phyloP scores from a whole-genome alignment of 2,329 filamentous ascomycete species.

The Penicillium oxalicum region DNA sequence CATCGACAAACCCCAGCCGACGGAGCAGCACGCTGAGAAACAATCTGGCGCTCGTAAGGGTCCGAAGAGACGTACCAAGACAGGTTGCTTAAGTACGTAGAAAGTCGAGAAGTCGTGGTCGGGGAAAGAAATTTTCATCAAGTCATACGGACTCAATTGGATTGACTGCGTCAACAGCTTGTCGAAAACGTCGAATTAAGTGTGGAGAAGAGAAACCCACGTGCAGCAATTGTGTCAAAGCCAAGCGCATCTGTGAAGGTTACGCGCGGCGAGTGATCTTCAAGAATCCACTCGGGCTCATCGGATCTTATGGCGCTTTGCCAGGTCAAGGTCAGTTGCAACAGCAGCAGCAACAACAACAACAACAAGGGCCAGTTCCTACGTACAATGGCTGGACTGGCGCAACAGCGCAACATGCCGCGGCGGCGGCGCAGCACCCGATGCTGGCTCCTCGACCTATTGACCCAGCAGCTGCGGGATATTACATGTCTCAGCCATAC shows the following conservation, averaged over 20 bases:
- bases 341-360: conserved; percentile 7
- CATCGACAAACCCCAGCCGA: conserved; percentile 2
- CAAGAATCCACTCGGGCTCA: conserved; percentile 36
- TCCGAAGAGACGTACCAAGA: conserved; percentile 73
- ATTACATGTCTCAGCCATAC: conserved; percentile 8
- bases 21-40: conserved; percentile 13
- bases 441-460: conserved; percentile 30
- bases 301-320: conserved; percentile 19
- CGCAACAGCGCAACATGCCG: conserved; percentile 22
- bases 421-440: conserved; percentile 29
- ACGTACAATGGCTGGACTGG: conserved; percentile 19
- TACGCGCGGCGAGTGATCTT: conserved; percentile 40
- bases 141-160: background rate
- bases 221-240: conserved; percentile 44
- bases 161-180: conserved; percentile 53
- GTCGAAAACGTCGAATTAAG: conserved; percentile 90
- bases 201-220: conserved; percentile 72
- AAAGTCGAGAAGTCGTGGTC: background rate
- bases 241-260: conserved; percentile 42
- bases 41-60: conserved; percentile 20
- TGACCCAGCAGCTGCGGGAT: conserved; percentile 10
- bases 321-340: conserved; percentile 20
- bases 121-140: background rate
- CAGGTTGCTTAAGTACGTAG: conserved; percentile 76
- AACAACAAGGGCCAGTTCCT: conserved; percentile 7